Conservation (phyloP, 2,329 filamentous ascomycete species). For the Hypoxylon sp. region DNA sequence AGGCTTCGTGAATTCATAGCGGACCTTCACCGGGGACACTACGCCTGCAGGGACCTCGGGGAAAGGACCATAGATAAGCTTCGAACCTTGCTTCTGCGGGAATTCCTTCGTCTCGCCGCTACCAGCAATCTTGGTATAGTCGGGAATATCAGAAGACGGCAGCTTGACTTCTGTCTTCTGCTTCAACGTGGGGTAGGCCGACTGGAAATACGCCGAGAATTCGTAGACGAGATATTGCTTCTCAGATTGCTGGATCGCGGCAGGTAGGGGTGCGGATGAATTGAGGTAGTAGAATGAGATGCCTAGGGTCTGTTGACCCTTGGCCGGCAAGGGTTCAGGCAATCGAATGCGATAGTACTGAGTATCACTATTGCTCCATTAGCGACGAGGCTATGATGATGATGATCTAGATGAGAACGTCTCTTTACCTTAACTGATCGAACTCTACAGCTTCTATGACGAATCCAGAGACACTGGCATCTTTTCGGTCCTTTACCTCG, state of each 20-base stretch:
- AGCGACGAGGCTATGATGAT: conserved; percentile 37
- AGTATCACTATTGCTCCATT: conserved; percentile 66
- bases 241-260: conserved; percentile 84
- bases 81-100: conserved; percentile 86
- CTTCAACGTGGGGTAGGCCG: conserved; percentile 87
- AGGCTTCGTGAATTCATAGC: conserved; percentile 96
- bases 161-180: conserved; percentile 99
- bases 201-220: conserved; percentile 88
- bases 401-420: conserved; percentile 27
- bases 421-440: conserved; percentile 69
- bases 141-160: conserved; percentile 81
- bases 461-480: conserved; percentile 77
- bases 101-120: conserved; percentile 72
- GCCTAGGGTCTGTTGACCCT: conserved; percentile 85
- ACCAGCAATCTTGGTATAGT: conserved; percentile 83
- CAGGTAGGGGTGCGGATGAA: conserved; percentile 84
- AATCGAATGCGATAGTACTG: conserved; percentile 91
- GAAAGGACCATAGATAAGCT: conserved; percentile 92
- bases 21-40: conserved; percentile 79
- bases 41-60: conserved; percentile 85
- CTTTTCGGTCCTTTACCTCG: conserved; percentile 94
- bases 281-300: conserved; percentile 88
- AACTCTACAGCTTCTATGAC: conserved; percentile 77
- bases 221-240: conserved; percentile 88
- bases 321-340: conserved; percentile 80